Conservation (phyloP, 345 rosid genomes). For the Heritiera littoralis region DNA sequence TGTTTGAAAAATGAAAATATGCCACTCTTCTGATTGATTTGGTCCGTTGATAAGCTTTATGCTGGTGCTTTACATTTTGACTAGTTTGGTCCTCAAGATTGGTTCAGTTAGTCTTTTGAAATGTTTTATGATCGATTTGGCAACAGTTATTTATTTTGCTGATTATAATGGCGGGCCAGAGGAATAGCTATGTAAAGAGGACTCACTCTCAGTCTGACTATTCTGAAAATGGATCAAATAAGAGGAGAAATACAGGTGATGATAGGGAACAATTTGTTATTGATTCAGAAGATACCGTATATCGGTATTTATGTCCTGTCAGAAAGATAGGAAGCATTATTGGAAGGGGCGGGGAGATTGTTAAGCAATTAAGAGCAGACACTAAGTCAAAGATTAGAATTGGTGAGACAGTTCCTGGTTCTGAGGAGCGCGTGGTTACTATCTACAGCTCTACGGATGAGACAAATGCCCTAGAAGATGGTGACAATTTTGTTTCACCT, state of each 20-base stretch:
- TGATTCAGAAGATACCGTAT: conserved; percentile 75
- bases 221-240: conserved; percentile 60
- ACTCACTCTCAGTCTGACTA: conserved; percentile 70
- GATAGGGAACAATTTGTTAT: conserved; percentile 69
- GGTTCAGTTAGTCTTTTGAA: neutral
- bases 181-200: conserved; percentile 81
- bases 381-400: conserved; percentile 87
- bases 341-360: conserved; percentile 94
- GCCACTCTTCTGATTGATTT: neutral
- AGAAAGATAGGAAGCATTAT: conserved; percentile 93
- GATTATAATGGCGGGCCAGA: conserved; percentile 64
- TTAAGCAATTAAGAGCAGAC: conserved; percentile 79
- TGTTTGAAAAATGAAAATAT: neutral
- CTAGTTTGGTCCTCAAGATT: neutral
- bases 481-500: conserved; percentile 58
- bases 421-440: conserved; percentile 92
- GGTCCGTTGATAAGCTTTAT: neutral
- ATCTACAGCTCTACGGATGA: conserved; percentile 85
- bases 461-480: conserved; percentile 67
- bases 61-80: neutral
- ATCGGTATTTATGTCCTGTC: conserved; percentile 76
- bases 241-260: conserved; percentile 68
- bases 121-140: conserved; percentile 4
- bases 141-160: conserved; percentile 18
- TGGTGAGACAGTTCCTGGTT: conserved; percentile 73